Evolutionary conservation across 164 flowering plant species (phyloP).

Genomic region (Kalanchoe fedtschenkoi): DNA sequence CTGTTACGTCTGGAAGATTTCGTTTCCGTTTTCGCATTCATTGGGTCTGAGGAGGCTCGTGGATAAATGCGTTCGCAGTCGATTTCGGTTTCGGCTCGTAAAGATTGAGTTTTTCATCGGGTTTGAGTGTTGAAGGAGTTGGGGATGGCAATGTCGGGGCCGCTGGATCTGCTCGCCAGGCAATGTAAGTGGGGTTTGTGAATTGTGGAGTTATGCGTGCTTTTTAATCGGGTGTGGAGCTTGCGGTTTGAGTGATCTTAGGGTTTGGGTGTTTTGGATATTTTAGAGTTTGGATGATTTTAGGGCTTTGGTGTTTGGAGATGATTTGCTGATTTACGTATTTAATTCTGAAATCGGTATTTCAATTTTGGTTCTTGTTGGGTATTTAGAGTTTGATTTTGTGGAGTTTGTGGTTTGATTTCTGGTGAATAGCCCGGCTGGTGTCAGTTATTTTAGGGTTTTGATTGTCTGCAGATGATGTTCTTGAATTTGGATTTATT

Average conservation of each 20-base stretch:
- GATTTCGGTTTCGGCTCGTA: conserved; percentile 1
- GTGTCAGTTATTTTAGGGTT: neutral
- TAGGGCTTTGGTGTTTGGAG: neutral
- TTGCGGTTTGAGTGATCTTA: neutral
- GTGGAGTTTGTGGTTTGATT: neutral
- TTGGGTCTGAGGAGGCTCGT: neutral
- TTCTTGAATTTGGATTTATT: neutral
- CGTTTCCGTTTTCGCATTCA: neutral
- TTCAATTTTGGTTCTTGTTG: neutral
- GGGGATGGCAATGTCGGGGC: conserved; percentile 41
- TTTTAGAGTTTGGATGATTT: no score
- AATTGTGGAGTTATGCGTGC: neutral
- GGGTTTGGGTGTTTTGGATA: no score
- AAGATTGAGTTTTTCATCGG: neutral
- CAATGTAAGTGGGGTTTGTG: conserved; percentile 42
- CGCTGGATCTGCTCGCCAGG: conserved; percentile 48
- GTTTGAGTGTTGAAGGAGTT: neutral
- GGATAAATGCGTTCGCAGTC: neutral
- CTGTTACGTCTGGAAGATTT: neutral
- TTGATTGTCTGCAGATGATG: neutral
- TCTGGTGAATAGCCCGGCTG: neutral
- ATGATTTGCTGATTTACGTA: neutral
- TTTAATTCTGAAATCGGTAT: neutral
- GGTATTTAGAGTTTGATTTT: neutral
- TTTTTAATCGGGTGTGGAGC: neutral